These are phyloP conservation scores for Backusella australiensis DNA, from an alignment of 192 early-diverging fungal species.

Conservation along the genomic window DNA sequence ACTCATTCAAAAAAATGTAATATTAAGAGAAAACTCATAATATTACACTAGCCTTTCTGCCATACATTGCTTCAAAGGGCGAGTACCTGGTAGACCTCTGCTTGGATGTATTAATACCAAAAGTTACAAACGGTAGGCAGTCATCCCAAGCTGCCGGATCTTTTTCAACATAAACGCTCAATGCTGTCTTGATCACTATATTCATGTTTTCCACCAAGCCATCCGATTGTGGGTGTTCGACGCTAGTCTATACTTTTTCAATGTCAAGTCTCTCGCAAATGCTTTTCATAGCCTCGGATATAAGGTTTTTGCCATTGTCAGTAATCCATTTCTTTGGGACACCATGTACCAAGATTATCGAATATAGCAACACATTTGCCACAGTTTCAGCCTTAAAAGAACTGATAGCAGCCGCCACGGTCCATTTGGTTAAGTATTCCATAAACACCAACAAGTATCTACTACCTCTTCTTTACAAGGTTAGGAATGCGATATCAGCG, in stretches of 20 bases:
- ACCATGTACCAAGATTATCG: too few species aligned
- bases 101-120: neutral
- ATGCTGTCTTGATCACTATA: neutral
- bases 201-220: neutral
- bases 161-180: neutral
- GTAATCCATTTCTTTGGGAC: neutral
- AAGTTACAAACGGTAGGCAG: neutral
- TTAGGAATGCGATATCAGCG: too few species aligned
- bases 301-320: neutral
- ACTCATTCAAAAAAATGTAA: too few species aligned
- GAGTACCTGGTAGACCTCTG: neutral
- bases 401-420: too few species aligned
- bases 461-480: too few species aligned
- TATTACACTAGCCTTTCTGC: neutral
- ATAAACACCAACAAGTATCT: too few species aligned
- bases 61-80: neutral
- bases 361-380: too few species aligned
- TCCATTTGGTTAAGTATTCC: too few species aligned
- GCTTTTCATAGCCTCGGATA: neutral
- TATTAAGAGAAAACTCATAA: too few species aligned
- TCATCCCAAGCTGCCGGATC: neutral
- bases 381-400: too few species aligned
- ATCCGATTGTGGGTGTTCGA: neutral
- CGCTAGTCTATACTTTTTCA: neutral
- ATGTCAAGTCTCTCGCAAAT: neutral